Evolutionary conservation across 371 early-diverging fungal genomes (phyloP).

Genomic region (Apophysomyces elegans): DNA sequence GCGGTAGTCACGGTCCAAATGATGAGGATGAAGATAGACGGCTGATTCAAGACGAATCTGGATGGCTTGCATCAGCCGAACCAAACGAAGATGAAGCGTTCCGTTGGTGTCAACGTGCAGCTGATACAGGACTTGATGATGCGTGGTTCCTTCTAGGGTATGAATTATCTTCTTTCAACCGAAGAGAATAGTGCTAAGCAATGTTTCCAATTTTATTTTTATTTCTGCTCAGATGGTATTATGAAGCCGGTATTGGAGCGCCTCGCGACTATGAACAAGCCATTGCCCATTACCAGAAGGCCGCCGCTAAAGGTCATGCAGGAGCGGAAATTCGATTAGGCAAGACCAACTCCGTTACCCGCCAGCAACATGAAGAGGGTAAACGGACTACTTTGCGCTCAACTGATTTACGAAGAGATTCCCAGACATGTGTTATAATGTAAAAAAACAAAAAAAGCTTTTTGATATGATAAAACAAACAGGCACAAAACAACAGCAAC

Average conservation of each 20-base stretch:
- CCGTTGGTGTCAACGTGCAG: constrained; percentile 50
- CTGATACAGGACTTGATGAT: constrained; percentile 38
- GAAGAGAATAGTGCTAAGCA: too few species aligned
- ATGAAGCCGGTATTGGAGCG: constrained; percentile 51
- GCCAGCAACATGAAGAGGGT: constrained; percentile 25
- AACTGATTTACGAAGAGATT: not conserved
- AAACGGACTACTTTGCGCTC: not conserved
- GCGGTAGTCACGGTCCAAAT: constrained; percentile 26
- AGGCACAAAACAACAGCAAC: too few species aligned
- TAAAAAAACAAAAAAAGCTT: not conserved
- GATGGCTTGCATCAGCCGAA: constrained; percentile 31
- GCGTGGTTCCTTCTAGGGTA: constrained; percentile 50
- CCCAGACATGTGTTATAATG: not conserved
- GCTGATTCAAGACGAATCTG: constrained; percentile 35
- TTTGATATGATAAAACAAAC: not conserved
- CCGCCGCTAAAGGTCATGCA: constrained; percentile 34
- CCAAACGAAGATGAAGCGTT: constrained; percentile 55
- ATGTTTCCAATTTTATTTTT: constrained; percentile 1
- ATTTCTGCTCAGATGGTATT: constrained; percentile 39
- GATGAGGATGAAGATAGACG: constrained; percentile 20
- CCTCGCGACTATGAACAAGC: constrained; percentile 38
- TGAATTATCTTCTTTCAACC: constrained; percentile 6
- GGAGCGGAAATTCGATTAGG: constrained; percentile 21
- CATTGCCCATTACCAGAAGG: constrained; percentile 35
- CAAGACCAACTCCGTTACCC: constrained; percentile 20